Evolutionary conservation across 2,329 filamentous ascomycete species (phyloP), one percentile per base, ranked within the genome.

Genomic region (Ophiosphaerella korrae): DNA sequence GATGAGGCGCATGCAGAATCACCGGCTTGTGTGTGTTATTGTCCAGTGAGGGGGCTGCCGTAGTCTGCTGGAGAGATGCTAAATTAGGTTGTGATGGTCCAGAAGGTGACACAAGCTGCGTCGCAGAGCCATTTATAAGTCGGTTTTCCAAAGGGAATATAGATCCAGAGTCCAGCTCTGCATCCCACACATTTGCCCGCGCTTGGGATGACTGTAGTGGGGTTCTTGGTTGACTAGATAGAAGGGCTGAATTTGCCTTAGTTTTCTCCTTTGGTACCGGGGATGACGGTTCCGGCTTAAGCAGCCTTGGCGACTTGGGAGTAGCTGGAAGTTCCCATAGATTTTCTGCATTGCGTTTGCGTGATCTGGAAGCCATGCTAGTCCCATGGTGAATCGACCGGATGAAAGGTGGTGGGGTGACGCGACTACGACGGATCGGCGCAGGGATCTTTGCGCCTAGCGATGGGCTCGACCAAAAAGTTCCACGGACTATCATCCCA

Each of bases 1-100:
- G 54, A 47, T 69, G 67, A 11, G 57, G 58, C 9, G 32, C 35
- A 38, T 67, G 58, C 18, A 43, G 38, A 23, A 63, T 42, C 18
- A 13, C 14, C 7, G 43, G 43, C 26, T 39, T 46, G 36, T 39
- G 12, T 3, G 23, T 21, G 18, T 21, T 21, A 21, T 21, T 29
- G 8, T 29, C 23, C n/a, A 12, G 7, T 39, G 24, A 7, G 26
- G 33, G n/a, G 35, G 14, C 12, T 9, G 34, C 34, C 11, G 26
- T 29, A 29, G 3, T 11, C 26, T 7, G 26, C 26, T 29, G 26
- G 7, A 29, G 26, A 21, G 3, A 4, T 21, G 18, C 18, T 21
- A 21, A 21, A 21, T 21, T 21, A 21, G 18, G 18, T 4, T 21
- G 18, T 21, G 18, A 21, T 21, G 18, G 18, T 4, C 18, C 18